phyloP scores from a whole-genome alignment of 169 alveolate genomes.

The Plasmodium fragile region DNA sequence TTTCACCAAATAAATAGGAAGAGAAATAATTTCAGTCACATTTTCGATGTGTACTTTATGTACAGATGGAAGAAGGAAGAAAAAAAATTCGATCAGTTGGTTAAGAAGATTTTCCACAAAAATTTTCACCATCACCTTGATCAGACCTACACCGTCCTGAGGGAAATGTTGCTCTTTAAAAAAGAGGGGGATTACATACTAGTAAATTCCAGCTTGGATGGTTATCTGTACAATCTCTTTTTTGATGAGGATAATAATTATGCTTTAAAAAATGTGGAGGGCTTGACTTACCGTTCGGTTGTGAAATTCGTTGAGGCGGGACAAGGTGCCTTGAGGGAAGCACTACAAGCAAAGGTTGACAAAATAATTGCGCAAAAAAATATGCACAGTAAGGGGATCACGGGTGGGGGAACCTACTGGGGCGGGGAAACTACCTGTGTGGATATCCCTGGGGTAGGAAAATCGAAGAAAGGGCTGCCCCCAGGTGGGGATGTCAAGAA shows the following conservation, averaged over 20 bases:
- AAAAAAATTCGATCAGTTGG: constrained; percentile 10
- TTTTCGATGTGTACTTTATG: constrained; percentile 55
- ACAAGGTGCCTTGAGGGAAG: constrained; percentile 4
- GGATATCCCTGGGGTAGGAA: background rate
- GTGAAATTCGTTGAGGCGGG: constrained; percentile 24
- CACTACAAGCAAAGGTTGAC: constrained; percentile 1
- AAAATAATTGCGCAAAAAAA: constrained; percentile 31
- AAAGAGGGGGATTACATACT: constrained; percentile 24
- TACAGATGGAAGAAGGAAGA: constrained; percentile 54
- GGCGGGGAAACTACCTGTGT: background rate
- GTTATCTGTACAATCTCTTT: constrained; percentile 24
- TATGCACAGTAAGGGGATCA: background rate
- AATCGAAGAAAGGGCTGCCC: background rate
- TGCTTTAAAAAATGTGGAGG: constrained; percentile 10
- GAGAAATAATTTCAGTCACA: constrained; percentile 46
- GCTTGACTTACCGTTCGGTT: background rate
- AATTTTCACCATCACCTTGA: constrained; percentile 43
- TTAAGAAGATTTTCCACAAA: constrained; percentile 38
- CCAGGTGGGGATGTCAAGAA: background rate
- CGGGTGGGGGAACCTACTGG: background rate
- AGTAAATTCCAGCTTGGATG: constrained; percentile 15
- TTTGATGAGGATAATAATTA: constrained; percentile 36
- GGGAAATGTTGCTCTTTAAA: constrained; percentile 18
- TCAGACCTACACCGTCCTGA: constrained; percentile 3
- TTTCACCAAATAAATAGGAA: constrained; percentile 68